phyloP scores from a whole-genome alignment of 768 basidiomycete species.

The Megacollybia marginata region DNA sequence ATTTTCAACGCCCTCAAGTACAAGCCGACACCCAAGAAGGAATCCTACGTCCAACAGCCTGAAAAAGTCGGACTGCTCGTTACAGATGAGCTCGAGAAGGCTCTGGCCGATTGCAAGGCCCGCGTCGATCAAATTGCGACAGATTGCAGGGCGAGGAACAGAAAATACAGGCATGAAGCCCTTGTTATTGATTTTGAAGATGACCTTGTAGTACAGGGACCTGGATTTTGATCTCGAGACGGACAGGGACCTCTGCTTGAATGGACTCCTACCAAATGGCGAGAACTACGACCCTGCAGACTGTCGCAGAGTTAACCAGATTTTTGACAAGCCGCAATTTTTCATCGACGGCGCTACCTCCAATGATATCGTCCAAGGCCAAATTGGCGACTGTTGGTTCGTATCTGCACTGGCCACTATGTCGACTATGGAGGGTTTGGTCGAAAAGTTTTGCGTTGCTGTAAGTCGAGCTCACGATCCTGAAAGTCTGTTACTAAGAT shows the following conservation, averaged over 20 bases:
- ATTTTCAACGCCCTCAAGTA: neutral
- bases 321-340: conserved; percentile 45
- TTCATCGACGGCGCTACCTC: conserved; percentile 35
- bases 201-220: conserved; percentile 29
- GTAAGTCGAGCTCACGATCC: conserved; percentile 16
- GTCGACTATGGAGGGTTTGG: conserved; percentile 32
- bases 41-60: conserved; percentile 19
- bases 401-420: conserved; percentile 44
- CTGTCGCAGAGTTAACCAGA: conserved; percentile 40
- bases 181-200: conserved; percentile 3
- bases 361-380: conserved; percentile 41
- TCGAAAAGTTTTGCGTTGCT: conserved; percentile 47
- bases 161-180: conserved; percentile 40
- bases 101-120: conserved; percentile 35
- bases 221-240: conserved; percentile 47
- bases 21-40: conserved; percentile 14
- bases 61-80: conserved; percentile 34
- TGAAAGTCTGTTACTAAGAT: neutral
- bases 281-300: conserved; percentile 24
- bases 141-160: conserved; percentile 38
- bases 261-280: conserved; percentile 22
- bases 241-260: conserved; percentile 30
- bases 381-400: conserved; percentile 49
- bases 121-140: conserved; percentile 37
- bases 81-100: conserved; percentile 37